These are phyloP conservation scores for Sarcodon sp. DNA, from an alignment of 768 basidiomycete species.

Conservation along the genomic window DNA sequence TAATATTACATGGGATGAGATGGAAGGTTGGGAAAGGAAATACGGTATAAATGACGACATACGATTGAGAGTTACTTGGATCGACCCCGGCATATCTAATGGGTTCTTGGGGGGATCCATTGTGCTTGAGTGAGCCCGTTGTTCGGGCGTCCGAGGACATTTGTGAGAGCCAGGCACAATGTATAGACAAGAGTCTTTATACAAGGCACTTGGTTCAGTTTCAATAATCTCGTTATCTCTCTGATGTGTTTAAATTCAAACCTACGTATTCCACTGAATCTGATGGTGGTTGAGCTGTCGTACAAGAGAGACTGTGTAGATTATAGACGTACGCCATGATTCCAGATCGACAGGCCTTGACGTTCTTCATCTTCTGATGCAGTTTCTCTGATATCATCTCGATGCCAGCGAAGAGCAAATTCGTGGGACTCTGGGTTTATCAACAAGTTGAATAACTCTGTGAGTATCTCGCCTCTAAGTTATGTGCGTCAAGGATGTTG, in stretches of 20 bases:
- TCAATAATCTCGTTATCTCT: neutral
- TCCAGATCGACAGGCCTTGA: conserved; percentile 41
- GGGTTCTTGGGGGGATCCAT: conserved; percentile 41
- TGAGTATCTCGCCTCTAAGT: neutral
- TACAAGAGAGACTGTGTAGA: neutral
- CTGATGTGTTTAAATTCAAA: neutral
- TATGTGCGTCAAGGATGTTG: neutral
- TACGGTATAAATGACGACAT: conserved; percentile 13
- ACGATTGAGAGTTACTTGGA: conserved; percentile 44
- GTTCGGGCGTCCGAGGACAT: conserved; percentile 38
- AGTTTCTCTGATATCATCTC: conserved; percentile 56
- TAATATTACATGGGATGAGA: conserved; percentile 9
- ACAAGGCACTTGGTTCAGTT: conserved; percentile 39
- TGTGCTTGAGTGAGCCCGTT: conserved; percentile 41
- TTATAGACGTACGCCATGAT: conserved; percentile 43
- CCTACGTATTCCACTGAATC: conserved; percentile 79
- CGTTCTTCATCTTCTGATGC: conserved; percentile 49
- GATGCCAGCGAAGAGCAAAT: conserved; percentile 71
- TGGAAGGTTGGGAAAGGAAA: neutral
- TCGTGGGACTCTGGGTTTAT: conserved; percentile 53
- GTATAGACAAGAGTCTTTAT: conserved; percentile 55
- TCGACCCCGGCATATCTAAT: conserved; percentile 56
- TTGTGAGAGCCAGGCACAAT: conserved; percentile 62
- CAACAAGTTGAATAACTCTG: conserved; percentile 66
- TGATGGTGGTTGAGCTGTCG: conserved; percentile 11